A percentile compares a stretch with the other conserved stretches of the same genome.
Evolutionary conservation across 2,329 filamentous ascomycete genomes (phyloP).

Genomic region (Alternaria sp.): DNA sequence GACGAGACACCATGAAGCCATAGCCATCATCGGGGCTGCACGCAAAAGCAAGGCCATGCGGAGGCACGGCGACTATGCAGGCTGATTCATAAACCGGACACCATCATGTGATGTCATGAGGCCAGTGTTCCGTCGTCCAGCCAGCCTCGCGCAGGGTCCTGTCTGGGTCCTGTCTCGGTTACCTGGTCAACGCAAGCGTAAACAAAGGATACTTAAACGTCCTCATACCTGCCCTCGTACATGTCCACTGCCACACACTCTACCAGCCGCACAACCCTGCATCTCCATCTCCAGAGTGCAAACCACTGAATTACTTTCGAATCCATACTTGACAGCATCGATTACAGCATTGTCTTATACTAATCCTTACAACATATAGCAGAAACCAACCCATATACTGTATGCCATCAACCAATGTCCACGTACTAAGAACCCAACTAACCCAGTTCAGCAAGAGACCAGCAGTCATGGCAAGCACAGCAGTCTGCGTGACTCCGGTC

Average conservation of each 20-base stretch:
- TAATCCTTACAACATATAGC: constrained; percentile 47
- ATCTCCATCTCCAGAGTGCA: constrained; percentile 27
- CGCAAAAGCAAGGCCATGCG: constrained; percentile 11
- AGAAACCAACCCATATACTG: constrained; percentile 40
- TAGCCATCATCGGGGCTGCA: background rate
- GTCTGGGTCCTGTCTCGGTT: constrained; percentile 29
- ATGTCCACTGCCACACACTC: constrained; percentile 30
- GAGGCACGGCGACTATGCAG: constrained; percentile 3
- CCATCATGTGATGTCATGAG: constrained; percentile 44
- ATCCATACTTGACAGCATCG: constrained; percentile 53
- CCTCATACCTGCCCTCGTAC: constrained; percentile 30
- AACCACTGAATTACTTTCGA: constrained; percentile 37
- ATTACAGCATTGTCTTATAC: constrained; percentile 52
- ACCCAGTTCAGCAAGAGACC: constrained; percentile 30
- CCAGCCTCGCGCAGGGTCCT: constrained; percentile 23
- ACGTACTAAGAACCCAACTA: constrained; percentile 24
- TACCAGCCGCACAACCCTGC: constrained; percentile 23
- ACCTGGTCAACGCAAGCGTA: constrained; percentile 44
- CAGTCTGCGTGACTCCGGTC: constrained; percentile 82
- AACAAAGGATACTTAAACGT: constrained; percentile 50
- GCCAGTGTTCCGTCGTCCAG: constrained; percentile 10
- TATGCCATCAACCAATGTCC: constrained; percentile 26
- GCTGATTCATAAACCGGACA: constrained; percentile 4
- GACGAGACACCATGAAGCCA: background rate
- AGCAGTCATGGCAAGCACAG: constrained; percentile 78